Percentiles rank a stretch among this genome's conserved stretches.
These are phyloP conservation scores for Alloteropsis angusta DNA, from an alignment of 202 grass and related monocot genomes.

Conservation along the genomic window DNA sequence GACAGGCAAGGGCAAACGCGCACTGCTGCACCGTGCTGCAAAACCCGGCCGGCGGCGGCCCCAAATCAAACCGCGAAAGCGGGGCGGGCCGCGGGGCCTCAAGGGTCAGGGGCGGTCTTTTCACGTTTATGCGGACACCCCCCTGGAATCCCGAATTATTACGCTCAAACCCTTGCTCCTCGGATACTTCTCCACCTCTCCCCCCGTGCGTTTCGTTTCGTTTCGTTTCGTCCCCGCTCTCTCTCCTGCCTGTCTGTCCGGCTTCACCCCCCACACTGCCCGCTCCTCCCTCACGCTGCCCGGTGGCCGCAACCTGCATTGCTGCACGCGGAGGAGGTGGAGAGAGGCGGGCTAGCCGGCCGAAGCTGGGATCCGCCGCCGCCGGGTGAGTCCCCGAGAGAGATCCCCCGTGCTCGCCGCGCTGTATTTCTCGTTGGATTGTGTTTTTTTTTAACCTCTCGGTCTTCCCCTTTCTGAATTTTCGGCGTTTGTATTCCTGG, in stretches of 20 bases:
- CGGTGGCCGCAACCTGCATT: not conserved
- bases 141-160: not conserved
- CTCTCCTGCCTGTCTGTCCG: not conserved
- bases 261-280: not conserved
- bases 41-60: not conserved
- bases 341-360: not conserved
- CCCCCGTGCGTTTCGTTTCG: not conserved
- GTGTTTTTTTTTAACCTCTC: too few relatives aligned
- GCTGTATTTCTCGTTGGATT: not conserved
- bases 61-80: slow-evolving; percentile 11
- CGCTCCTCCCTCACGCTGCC: too few relatives aligned
- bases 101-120: not conserved
- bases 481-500: not conserved
- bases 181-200: slow-evolving; percentile 23
- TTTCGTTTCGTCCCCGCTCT: not conserved
- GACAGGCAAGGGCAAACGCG: not conserved
- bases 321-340: not conserved
- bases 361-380: not conserved
- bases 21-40: not conserved
- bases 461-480: not conserved
- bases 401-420: not conserved
- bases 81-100: not conserved
- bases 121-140: not conserved
- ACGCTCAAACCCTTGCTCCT: not conserved
- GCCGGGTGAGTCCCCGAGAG: not conserved